phyloP scores from a whole-genome alignment of 768 basidiomycete genomes.

The Lentinula boryana region DNA sequence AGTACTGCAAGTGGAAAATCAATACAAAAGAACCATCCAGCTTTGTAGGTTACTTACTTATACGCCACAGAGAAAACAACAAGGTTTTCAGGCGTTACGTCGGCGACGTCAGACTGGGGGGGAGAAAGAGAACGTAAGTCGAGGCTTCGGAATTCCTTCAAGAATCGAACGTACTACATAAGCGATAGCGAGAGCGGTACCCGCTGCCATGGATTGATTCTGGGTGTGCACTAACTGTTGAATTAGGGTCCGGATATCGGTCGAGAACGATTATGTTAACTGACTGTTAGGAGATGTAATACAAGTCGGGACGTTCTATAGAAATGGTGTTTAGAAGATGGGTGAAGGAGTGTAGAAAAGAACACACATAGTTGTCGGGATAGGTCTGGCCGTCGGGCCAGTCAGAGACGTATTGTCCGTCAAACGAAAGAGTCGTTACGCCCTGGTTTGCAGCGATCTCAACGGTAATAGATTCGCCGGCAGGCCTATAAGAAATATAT shows the following conservation, averaged over 20 bases:
- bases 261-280: conserved; percentile 11
- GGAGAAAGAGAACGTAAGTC: not conserved
- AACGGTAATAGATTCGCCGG: conserved; percentile 39
- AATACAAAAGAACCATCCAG: not conserved
- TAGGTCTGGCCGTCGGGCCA: conserved; percentile 43
- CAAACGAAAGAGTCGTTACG: conserved; percentile 37
- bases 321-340: not conserved
- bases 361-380: conserved; percentile 39
- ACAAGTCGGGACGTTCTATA: conserved; percentile 32
- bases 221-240: conserved; percentile 41
- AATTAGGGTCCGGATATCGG: not conserved
- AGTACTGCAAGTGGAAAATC: conserved; percentile 25
- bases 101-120: conserved; percentile 37
- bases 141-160: not conserved
- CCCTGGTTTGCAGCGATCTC: conserved; percentile 46
- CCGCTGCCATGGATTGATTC: conserved; percentile 44
- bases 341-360: not conserved
- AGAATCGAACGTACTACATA: conserved; percentile 30
- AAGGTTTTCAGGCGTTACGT: conserved; percentile 42
- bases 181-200: conserved; percentile 51
- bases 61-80: conserved; percentile 46
- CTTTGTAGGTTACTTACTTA: conserved; percentile 24
- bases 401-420: conserved; percentile 27
- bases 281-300: conserved; percentile 44
- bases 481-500: conserved; percentile 28